Evolutionary conservation across 2,329 filamentous ascomycete species (phyloP).

Genomic region (Exophiala lecanii-corni): DNA sequence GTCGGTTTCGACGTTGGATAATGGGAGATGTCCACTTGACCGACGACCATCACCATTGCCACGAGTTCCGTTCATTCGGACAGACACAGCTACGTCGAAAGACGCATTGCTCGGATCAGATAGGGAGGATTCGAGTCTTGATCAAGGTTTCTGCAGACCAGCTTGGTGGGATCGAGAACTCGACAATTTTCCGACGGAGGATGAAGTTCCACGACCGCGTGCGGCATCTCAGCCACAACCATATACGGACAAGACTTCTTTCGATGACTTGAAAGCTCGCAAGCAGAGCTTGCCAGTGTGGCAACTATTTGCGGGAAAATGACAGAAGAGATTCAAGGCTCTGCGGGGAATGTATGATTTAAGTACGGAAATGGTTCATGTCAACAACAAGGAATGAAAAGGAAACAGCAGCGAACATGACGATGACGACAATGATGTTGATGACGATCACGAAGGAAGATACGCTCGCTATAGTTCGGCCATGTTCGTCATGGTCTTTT

Average conservation of each 20-base stretch:
- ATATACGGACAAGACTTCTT: neutral
- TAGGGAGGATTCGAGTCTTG: neutral
- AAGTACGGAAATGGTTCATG: no score
- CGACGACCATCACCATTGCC: conserved; percentile 1
- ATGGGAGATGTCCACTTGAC: conserved; percentile 15
- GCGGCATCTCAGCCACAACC: neutral
- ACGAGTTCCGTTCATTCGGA: neutral
- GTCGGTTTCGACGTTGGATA: conserved; percentile 13
- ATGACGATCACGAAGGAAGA: no score
- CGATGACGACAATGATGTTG: no score
- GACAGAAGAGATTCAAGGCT: no score
- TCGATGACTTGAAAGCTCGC: neutral
- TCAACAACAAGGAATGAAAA: no score
- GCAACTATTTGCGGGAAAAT: neutral
- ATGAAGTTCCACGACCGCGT: neutral
- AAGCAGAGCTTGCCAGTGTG: neutral
- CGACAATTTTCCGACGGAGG: neutral
- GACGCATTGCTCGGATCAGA: neutral
- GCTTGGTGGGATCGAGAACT: neutral
- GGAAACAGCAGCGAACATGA: no score
- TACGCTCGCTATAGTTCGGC: no score
- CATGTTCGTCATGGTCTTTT: no score
- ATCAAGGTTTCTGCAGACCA: neutral
- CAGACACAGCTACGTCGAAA: neutral
- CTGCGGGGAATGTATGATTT: no score